These are phyloP conservation scores for Urochloa ruziziensis DNA, from an alignment of 176 grass and related monocot genomes.

Conservation along the genomic window DNA sequence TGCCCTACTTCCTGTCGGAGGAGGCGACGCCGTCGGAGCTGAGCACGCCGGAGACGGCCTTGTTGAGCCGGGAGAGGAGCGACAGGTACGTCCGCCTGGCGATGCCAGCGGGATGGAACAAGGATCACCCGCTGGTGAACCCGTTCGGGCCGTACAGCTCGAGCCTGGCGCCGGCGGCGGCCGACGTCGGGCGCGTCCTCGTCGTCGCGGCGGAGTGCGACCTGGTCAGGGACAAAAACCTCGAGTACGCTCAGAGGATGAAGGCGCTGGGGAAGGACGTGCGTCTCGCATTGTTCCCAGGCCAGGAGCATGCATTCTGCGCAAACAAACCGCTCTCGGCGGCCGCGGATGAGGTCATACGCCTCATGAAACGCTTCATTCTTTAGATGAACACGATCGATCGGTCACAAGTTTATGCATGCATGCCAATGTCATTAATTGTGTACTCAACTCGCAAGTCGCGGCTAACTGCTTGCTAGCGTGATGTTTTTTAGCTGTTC, in stretches of 20 bases:
- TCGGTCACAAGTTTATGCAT: no score
- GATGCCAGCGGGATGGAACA: conserved; percentile 28
- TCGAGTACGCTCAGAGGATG: conserved; percentile 44
- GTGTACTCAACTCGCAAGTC: no score
- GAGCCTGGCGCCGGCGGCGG: neutral
- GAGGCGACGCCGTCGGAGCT: conserved; percentile 37
- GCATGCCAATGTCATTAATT: no score
- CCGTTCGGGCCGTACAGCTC: conserved; percentile 30
- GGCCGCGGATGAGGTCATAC: conserved; percentile 39
- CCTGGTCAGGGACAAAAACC: conserved; percentile 33
- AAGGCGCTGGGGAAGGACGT: conserved; percentile 43
- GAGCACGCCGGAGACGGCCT: conserved; percentile 25
- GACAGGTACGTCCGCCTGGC: conserved; percentile 25
- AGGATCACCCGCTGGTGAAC: conserved; percentile 29
- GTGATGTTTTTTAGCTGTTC: no score
- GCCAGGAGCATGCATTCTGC: conserved; percentile 46
- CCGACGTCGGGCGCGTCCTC: conserved; percentile 29
- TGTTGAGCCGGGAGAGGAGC: conserved; percentile 20
- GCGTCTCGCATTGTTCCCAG: conserved; percentile 15
- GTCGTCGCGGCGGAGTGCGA: conserved; percentile 39
- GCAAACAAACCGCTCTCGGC: conserved; percentile 30
- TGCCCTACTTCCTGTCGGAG: conserved; percentile 31
- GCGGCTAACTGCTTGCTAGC: no score
- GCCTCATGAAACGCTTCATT: conserved; percentile 36
- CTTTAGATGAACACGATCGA: no score